Conservation (phyloP, 495 filamentous ascomycete species). For the Penicillium lagena region DNA sequence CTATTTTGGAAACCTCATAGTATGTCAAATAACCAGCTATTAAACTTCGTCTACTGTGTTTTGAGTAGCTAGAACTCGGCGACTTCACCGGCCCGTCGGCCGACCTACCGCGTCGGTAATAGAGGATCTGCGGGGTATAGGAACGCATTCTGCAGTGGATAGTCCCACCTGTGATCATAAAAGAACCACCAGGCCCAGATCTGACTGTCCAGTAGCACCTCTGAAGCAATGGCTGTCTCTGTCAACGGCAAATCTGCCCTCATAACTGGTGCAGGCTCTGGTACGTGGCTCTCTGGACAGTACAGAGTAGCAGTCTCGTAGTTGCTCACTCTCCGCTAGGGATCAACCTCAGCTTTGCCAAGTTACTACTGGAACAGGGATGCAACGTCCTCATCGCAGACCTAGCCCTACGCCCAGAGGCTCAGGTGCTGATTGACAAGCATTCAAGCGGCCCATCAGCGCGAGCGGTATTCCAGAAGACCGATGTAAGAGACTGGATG, state of each 20-base stretch:
- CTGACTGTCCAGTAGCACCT: neutral
- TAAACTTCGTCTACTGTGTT: too few species aligned
- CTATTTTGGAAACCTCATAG: too few species aligned
- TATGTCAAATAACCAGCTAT: too few species aligned
- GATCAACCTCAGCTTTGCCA: constrained; percentile 54
- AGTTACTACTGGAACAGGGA: constrained; percentile 47
- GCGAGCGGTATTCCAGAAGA: constrained; percentile 54
- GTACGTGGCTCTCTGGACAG: constrained; percentile 25
- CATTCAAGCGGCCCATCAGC: constrained; percentile 31
- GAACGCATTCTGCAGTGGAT: constrained; percentile 3
- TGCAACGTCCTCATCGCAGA: constrained; percentile 66
- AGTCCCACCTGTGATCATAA: constrained; percentile 11
- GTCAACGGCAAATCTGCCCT: constrained; percentile 61
- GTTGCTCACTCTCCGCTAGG: constrained; percentile 12
- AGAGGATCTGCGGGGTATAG: neutral
- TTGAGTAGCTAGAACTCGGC: too few species aligned
- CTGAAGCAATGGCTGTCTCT: constrained; percentile 31
- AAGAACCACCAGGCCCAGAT: constrained; percentile 1
- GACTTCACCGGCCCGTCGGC: too few species aligned
- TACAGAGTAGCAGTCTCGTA: neutral
- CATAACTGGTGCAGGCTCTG: constrained; percentile 65
- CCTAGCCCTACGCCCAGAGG: constrained; percentile 57
- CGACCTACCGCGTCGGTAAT: neutral
- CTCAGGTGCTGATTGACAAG: constrained; percentile 47
- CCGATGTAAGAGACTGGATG: constrained; percentile 55